Base-by-base conservation (phyloP, 2,329 filamentous ascomycete species). In the Calonectria montana region DNA sequence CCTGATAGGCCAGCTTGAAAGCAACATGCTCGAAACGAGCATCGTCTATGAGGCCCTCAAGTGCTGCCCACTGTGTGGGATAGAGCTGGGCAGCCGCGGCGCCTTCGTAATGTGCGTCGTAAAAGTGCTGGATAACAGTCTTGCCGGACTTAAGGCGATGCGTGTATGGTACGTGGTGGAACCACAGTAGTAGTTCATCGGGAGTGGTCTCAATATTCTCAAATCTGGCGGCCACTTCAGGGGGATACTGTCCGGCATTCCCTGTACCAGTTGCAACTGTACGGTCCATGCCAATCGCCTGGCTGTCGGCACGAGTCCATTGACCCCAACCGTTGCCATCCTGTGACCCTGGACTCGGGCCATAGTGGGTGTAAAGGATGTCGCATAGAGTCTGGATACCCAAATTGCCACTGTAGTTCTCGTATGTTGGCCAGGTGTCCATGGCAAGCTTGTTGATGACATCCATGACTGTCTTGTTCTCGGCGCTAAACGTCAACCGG, bases 41-140 rank as follows among this genome's bases (percentile, higher is more conserved):
- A 25, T 57, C 53, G 10, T 57, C 53, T 9, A 57, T 57, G 12
- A 57, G n/a, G 12, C 53, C 53, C 3, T 57, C 39, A 2, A 57
- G 29, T 12, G 53, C 31, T 4, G 12, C 29, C 53, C 53, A 57
- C 4, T 31, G 29, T 16, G n/a, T 31, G 4, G 31, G 53, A 15
- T 57, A 57, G 2, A n/a, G 21, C 53, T 57, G 53, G 16, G 53
- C 53, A 6, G 53, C 53, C n/a, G 31, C 53, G 5, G 53, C 10
- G 25, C 53, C 53, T 25, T 57, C 53, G 6, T 57, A 57, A 39
- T 57, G 53, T 5, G 53, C 53, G 31, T 57, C 53, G 18, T 57
- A 57, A 10, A 57, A 57, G 53, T 57, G 53, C 53, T 57, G 53
- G n/a, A 57, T 57, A 4, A 57, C 53, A 23, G 31, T 57, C 53